Conservation (phyloP, 2,329 filamentous ascomycete genomes). For the Beauveria sp. region DNA sequence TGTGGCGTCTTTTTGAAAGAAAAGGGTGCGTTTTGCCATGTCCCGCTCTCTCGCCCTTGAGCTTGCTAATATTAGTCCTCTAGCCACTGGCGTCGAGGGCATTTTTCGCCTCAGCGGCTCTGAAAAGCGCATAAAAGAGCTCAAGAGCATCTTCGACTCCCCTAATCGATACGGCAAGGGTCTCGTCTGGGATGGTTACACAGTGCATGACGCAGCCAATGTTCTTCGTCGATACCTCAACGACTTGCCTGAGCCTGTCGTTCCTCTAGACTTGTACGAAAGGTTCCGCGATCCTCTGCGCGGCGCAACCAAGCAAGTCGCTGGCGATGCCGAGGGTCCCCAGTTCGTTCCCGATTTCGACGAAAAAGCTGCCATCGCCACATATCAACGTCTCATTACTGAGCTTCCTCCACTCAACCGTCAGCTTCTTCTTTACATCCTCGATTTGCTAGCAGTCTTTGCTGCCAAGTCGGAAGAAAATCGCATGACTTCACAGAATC, state of each 20-base stretch:
- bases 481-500: conserved; percentile 89
- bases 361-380: conserved; percentile 64
- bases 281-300: conserved; percentile 79
- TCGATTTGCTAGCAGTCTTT: conserved; percentile 92
- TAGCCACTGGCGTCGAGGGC: conserved; percentile 89
- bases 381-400: conserved; percentile 86
- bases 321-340: conserved; percentile 59
- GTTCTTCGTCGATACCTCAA: conserved; percentile 93
- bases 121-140: conserved; percentile 95
- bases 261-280: conserved; percentile 88
- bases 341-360: conserved; percentile 59
- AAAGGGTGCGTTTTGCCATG: conserved; percentile 60
- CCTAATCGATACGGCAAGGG: conserved; percentile 95
- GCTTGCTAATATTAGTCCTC: conserved; percentile 18
- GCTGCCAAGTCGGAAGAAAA: conserved; percentile 95
- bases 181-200: conserved; percentile 93
- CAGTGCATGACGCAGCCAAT: conserved; percentile 96
- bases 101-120: conserved; percentile 96
- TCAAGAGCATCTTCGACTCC: conserved; percentile 86
- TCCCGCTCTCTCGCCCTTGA: conserved; percentile 4
- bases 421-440: conserved; percentile 88
- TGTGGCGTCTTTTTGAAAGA: conserved; percentile 97
- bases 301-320: conserved; percentile 61
- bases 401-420: conserved; percentile 88
- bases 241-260: conserved; percentile 91